Conservation (phyloP, 2,329 filamentous ascomycete species). For the Ophidiomyces ophidiicola region DNA sequence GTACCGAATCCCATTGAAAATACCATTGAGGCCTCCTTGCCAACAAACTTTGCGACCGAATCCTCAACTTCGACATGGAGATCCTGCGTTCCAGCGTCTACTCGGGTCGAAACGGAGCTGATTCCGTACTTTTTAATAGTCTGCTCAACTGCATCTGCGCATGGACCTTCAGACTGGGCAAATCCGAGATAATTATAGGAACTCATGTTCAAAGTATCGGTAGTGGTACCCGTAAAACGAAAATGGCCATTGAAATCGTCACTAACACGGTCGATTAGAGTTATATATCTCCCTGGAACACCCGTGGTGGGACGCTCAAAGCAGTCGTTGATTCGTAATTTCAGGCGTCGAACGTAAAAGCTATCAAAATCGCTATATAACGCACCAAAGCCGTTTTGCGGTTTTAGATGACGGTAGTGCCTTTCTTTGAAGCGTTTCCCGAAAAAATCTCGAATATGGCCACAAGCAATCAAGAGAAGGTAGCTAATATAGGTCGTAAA, state of each 20-base stretch:
- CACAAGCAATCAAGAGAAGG: slow-evolving; percentile 85
- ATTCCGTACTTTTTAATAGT: slow-evolving; percentile 75
- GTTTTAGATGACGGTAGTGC: slow-evolving; percentile 72
- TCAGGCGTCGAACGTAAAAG: slow-evolving; percentile 87
- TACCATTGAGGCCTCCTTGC: slow-evolving; percentile 87
- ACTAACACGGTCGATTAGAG: slow-evolving; percentile 77
- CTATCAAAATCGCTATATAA: slow-evolving; percentile 98
- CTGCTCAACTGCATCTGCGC: slow-evolving; percentile 84
- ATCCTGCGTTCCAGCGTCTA: slow-evolving; percentile 76
- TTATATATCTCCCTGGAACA: slow-evolving; percentile 88
- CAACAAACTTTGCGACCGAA: slow-evolving; percentile 79
- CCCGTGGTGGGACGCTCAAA: slow-evolving; percentile 87
- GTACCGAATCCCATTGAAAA: slow-evolving; percentile 99
- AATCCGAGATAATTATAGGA: slow-evolving; percentile 99
- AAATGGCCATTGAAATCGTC: slow-evolving; percentile 87
- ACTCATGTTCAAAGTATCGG: slow-evolving; percentile 95
- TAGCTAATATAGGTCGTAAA: slow-evolving; percentile 98
- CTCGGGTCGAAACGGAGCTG: slow-evolving; percentile 65
- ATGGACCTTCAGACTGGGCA: slow-evolving; percentile 91
- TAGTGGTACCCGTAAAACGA: slow-evolving; percentile 75
- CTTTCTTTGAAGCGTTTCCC: slow-evolving; percentile 85
- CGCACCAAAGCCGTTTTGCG: slow-evolving; percentile 80
- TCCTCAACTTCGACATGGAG: slow-evolving; percentile 80
- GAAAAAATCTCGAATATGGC: slow-evolving; percentile 93
- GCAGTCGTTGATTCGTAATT: slow-evolving; percentile 91